These are phyloP conservation scores for Yarrowia sp. DNA, from an alignment of 805 yeast genomes.

Conservation along the genomic window DNA sequence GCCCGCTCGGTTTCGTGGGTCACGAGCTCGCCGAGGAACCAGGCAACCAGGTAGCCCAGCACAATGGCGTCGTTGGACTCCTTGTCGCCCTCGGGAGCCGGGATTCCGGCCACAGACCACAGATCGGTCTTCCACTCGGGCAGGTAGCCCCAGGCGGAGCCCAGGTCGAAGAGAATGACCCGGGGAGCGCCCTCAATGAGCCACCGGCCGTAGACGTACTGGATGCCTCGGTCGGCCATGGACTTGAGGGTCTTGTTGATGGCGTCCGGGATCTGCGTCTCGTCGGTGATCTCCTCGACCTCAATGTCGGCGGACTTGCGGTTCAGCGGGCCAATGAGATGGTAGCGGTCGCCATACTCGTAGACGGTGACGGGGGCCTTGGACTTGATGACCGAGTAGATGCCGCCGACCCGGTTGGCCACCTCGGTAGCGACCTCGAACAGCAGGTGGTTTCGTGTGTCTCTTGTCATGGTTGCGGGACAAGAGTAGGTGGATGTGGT, in stretches of 20 bases:
- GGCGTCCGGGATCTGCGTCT: constrained; percentile 47
- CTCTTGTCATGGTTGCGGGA: constrained; percentile 66
- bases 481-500: not conserved
- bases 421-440: constrained; percentile 98
- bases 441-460: constrained; percentile 82
- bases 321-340: constrained; percentile 85
- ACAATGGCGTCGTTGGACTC: constrained; percentile 94
- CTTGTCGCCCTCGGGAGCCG: constrained; percentile 85
- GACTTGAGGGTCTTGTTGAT: constrained; percentile 66
- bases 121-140: constrained; percentile 95
- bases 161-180: constrained; percentile 84
- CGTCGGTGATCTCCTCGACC: constrained; percentile 70
- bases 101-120: constrained; percentile 91
- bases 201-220: constrained; percentile 92
- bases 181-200: constrained; percentile 97
- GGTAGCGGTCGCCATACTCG: constrained; percentile 86
- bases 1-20: constrained; percentile 84
- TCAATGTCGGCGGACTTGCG: constrained; percentile 73
- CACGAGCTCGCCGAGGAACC: constrained; percentile 97
- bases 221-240: constrained; percentile 83
- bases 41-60: constrained; percentile 90
- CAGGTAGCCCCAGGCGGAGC: constrained; percentile 70
- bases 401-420: constrained; percentile 97
- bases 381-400: constrained; percentile 93
- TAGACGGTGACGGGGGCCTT: constrained; percentile 97